Evolutionary conservation across 179 eudicot species (phyloP).

Genomic region (Beta corolliflora): DNA sequence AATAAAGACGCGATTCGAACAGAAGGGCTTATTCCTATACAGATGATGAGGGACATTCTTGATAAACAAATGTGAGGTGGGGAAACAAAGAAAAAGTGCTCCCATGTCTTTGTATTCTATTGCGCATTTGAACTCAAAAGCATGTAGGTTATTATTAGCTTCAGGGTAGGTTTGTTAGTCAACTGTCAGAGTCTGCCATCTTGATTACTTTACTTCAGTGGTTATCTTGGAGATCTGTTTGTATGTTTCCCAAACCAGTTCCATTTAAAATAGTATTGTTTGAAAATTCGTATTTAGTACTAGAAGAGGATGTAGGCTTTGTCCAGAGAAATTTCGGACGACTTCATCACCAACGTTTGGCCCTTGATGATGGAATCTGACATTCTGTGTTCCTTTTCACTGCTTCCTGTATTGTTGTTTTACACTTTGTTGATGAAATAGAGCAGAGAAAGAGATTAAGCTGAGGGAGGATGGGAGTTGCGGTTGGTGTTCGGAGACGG

Average conservation of each 20-base stretch:
- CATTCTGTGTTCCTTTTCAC: no score
- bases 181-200: neutral
- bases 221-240: neutral
- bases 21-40: slow-evolving; percentile 93
- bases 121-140: neutral
- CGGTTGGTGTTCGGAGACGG: no score
- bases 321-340: no score
- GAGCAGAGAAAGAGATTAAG: no score
- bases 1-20: slow-evolving; percentile 90
- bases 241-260: neutral
- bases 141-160: slow-evolving; percentile 19
- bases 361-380: no score
- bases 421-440: no score
- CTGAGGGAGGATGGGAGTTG: no score
- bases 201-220: neutral
- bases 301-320: neutral
- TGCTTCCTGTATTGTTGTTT: no score
- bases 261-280: no score
- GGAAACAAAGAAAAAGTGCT: neutral
- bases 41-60: slow-evolving; percentile 89
- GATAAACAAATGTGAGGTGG: slow-evolving; percentile 68
- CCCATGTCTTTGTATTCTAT: neutral
- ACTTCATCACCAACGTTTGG: no score
- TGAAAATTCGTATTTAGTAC: neutral
- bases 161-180: slow-evolving; percentile 15